Evolutionary conservation across 768 basidiomycete genomes (phyloP).

Genomic region (Tephrocybe rancida): DNA sequence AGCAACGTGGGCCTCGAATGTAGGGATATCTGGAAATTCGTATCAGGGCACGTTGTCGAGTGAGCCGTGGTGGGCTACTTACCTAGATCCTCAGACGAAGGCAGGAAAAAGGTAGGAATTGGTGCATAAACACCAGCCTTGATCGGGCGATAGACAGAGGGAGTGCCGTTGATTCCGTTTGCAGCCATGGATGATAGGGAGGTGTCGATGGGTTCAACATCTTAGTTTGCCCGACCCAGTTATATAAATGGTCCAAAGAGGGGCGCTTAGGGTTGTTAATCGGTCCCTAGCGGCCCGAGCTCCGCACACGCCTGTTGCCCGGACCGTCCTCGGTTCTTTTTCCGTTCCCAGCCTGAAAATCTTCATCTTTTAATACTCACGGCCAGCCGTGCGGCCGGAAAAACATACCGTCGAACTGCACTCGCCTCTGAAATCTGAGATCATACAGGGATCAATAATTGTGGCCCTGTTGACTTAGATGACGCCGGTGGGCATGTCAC

Average conservation of each 20-base stretch:
- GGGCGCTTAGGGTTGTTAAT: conserved; percentile 12
- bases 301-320: conserved; percentile 18
- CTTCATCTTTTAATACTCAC: neutral
- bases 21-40: conserved; percentile 53
- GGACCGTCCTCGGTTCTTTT: conserved; percentile 24
- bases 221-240: conserved; percentile 13
- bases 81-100: conserved; percentile 83
- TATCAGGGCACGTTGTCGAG: conserved; percentile 7
- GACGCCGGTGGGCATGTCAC: neutral
- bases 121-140: conserved; percentile 83
- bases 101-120: conserved; percentile 83
- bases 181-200: conserved; percentile 38
- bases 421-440: neutral
- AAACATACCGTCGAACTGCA: neutral
- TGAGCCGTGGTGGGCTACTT: conserved; percentile 24
- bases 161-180: conserved; percentile 36
- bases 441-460: no score
- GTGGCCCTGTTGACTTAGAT: neutral
- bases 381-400: neutral
- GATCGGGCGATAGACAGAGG: conserved; percentile 53
- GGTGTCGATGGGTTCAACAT: conserved; percentile 17
- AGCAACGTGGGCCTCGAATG: conserved; percentile 70
- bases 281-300: conserved; percentile 29
- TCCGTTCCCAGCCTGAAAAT: conserved; percentile 8
- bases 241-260: conserved; percentile 23